phyloP scores from a whole-genome alignment of 805 yeast genomes.

The Wickerhamiella lipophila region DNA sequence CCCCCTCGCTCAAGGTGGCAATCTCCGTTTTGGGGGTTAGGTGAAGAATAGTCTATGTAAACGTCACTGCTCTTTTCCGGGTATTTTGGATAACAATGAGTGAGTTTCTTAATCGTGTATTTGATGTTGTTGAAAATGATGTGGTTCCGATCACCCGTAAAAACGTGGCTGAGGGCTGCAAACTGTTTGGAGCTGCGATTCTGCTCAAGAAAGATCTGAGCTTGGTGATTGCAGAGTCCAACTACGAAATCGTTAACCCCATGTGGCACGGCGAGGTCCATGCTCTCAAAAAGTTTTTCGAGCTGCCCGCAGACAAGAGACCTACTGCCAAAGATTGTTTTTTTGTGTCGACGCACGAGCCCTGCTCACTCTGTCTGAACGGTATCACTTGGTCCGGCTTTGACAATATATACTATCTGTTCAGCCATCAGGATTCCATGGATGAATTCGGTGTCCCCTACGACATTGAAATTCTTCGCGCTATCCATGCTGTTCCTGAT shows the following conservation, averaged over 20 bases:
- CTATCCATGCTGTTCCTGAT: slow-evolving; percentile 16
- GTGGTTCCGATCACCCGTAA: slow-evolving; percentile 16
- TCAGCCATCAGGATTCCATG: slow-evolving; percentile 19
- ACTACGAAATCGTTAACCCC: slow-evolving; percentile 17
- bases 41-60: neutral
- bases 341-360: slow-evolving; percentile 22
- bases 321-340: slow-evolving; percentile 17
- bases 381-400: slow-evolving; percentile 22
- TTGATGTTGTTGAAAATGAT: slow-evolving; percentile 19
- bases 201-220: slow-evolving; percentile 17
- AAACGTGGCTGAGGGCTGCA: slow-evolving; percentile 15
- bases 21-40: neutral
- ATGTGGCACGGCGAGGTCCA: slow-evolving; percentile 20
- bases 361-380: slow-evolving; percentile 20
- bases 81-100: too few species aligned
- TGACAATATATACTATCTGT: slow-evolving; percentile 20
- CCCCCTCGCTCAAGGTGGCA: slow-evolving; percentile 2
- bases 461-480: slow-evolving; percentile 18
- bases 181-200: slow-evolving; percentile 21
- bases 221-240: slow-evolving; percentile 18
- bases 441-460: slow-evolving; percentile 16
- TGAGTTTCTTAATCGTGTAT: slow-evolving; percentile 12
- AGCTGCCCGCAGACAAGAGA: slow-evolving; percentile 11
- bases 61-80: neutral
- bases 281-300: slow-evolving; percentile 17